A percentile compares a stretch with the other conserved stretches of the same genome.
These are phyloP conservation scores for Nemania bipapillata DNA, from an alignment of 2,329 filamentous ascomycete species.

Conservation along the genomic window DNA sequence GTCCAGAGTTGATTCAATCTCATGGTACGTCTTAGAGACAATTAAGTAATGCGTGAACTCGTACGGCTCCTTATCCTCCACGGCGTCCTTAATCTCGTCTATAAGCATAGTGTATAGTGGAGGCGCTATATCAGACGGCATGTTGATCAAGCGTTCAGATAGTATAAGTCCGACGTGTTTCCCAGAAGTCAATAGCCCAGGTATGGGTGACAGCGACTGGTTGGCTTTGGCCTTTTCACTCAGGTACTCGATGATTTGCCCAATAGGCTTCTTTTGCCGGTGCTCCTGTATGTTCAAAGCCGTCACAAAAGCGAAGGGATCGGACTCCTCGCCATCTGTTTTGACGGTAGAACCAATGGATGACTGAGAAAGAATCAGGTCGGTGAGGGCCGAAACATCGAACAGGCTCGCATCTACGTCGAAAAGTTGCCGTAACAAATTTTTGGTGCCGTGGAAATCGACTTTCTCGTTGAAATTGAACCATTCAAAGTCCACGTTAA, in stretches of 20 bases:
- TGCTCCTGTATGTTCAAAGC: constrained; percentile 85
- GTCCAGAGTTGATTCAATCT: constrained; percentile 84
- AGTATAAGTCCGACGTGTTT: constrained; percentile 83
- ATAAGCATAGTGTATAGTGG: constrained; percentile 95
- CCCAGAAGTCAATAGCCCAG: constrained; percentile 65
- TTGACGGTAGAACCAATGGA: constrained; percentile 94
- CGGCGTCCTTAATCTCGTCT: constrained; percentile 87
- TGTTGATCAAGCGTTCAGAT: constrained; percentile 95
- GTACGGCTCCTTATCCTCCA: constrained; percentile 92
- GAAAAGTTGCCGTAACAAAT: constrained; percentile 87
- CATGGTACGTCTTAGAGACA: constrained; percentile 89
- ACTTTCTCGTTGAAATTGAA: constrained; percentile 91
- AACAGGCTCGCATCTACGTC: constrained; percentile 87
- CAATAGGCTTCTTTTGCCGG: constrained; percentile 76
- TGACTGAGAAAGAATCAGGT: constrained; percentile 87
- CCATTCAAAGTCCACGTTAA: constrained; percentile 98
- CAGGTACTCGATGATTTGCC: constrained; percentile 78
- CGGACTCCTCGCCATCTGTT: constrained; percentile 91
- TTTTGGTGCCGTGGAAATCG: constrained; percentile 95
- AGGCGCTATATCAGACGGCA: constrained; percentile 90
- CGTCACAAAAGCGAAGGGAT: constrained; percentile 92
- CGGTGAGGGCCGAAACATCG: constrained; percentile 85
- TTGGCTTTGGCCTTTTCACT: constrained; percentile 64
- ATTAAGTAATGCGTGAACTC: constrained; percentile 93
- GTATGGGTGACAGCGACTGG: constrained; percentile 66